These are phyloP conservation scores for Balansia obtecta DNA, from an alignment of 2,329 filamentous ascomycete genomes.

Conservation along the genomic window DNA sequence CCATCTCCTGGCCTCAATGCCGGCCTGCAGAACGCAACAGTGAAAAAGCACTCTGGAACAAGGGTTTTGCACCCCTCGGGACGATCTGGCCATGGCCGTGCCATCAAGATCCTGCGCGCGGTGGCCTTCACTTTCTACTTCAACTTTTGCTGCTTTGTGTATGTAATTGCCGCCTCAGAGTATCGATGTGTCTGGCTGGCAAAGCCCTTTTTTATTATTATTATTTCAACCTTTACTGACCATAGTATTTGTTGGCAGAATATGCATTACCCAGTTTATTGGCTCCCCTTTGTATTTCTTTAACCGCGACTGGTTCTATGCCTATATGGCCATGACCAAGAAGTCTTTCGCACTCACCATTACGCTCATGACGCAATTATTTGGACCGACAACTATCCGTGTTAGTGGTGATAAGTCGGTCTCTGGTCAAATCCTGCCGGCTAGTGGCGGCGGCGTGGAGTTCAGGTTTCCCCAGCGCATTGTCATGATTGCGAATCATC, in stretches of 20 bases:
- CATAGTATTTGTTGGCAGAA: slow-evolving; percentile 26
- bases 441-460: slow-evolving; percentile 58
- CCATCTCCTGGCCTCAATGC: slow-evolving; percentile 19
- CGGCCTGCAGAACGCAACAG: slow-evolving; percentile 11
- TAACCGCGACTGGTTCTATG: slow-evolving; percentile 67
- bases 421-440: slow-evolving; percentile 58
- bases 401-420: slow-evolving; percentile 78
- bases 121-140: slow-evolving; percentile 42
- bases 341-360: slow-evolving; percentile 68
- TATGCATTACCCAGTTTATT: slow-evolving; percentile 60
- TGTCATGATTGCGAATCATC: slow-evolving; percentile 78
- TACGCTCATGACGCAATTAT: slow-evolving; percentile 73
- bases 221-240: slow-evolving; percentile 3
- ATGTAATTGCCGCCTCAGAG: not conserved
- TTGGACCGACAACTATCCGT: slow-evolving; percentile 71
- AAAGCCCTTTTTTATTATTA: not conserved
- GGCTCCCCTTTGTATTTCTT: slow-evolving; percentile 65
- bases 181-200: not conserved
- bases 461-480: slow-evolving; percentile 73
- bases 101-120: slow-evolving; percentile 39
- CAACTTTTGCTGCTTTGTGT: slow-evolving; percentile 34
- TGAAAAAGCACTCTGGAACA: slow-evolving; percentile 7
- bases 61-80: slow-evolving; percentile 38
- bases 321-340: slow-evolving; percentile 81
- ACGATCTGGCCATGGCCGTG: slow-evolving; percentile 36